These are phyloP conservation scores for Saccharomyces hybrid DNA, from an alignment of 1,139 yeast species.

Conservation along the genomic window DNA sequence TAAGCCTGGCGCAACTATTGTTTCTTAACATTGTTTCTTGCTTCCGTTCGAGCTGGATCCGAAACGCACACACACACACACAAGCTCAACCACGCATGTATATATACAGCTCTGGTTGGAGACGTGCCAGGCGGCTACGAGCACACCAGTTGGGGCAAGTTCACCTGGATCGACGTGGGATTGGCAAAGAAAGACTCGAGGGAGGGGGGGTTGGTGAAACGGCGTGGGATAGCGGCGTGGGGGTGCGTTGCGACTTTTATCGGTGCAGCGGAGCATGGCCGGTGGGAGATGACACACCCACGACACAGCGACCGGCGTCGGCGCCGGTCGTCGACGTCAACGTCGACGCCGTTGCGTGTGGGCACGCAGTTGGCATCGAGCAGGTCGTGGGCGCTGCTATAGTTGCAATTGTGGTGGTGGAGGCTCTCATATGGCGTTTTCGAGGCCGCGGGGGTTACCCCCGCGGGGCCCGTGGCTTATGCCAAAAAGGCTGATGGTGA, in stretches of 20 bases:
- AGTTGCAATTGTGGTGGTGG: background rate
- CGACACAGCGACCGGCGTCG: background rate
- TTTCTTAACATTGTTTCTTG: background rate
- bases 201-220: background rate
- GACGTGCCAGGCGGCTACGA: background rate
- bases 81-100: background rate
- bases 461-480: background rate
- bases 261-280: background rate
- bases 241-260: background rate
- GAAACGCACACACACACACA: background rate
- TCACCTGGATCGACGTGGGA: background rate
- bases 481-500: background rate
- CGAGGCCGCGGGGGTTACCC: background rate
- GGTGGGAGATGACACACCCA: background rate
- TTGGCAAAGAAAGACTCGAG: background rate
- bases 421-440: background rate
- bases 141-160: background rate
- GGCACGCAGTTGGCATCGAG: background rate
- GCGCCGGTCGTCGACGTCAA: background rate
- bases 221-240: background rate
- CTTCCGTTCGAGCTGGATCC: background rate
- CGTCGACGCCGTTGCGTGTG: background rate
- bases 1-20: background rate
- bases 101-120: background rate
- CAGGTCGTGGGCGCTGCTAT: background rate